Base-by-base conservation (phyloP, 108 stramenopile genomes). In the Asterionellopsis glacialis region DNA sequence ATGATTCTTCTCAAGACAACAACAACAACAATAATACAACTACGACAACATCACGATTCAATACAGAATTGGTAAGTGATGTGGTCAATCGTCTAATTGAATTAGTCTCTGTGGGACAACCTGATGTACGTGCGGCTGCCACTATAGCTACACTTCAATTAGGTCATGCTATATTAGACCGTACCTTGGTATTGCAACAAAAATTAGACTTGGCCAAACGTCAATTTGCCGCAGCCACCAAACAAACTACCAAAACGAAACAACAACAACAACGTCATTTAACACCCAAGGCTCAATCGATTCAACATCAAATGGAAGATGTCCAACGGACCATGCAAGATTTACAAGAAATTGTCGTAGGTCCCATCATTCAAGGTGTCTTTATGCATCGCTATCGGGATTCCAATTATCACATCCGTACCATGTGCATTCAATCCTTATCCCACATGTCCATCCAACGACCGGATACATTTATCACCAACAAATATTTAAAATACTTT, bases 401-500 rank as follows among this genome's bases (percentile, higher is more conserved):
- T 61, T 77, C 85, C 52, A 83, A 89, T 73, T 64, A 71, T 24
- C 60, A 73, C 54, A 85, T 91, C 59, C 85, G 93, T n/a, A 63
- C 73, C 48, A 55, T 72, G 11, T 85, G 83, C 61, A 61, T 94
- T n/a, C 55, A 81, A 49, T 45, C 73, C 10, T 72, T 94, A 54
- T 71, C 75, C 7, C 56, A 70, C 18, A 77, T 84, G 67, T 70
- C 62, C 25, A 60, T 91, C 50, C 72, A 80, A 24, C 79, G 90
- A 33, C 93, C 93, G 1, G 88, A 89, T 64, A 52, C 90, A 14
- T 94, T 86, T 69, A 63, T 89, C 51, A 70, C 63, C 16, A 82
- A 89, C 65, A 88, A 84, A 53, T 94, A 89, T 65, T 82, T 94
- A 60, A 94, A 94, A 67, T 94, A 94, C 61, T 78, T 91, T 55